A percentile compares a stretch with the other conserved stretches of the same genome.
phyloP scores from a whole-genome alignment of 495 filamentous ascomycete species.

The Pyronema omphalodes region DNA sequence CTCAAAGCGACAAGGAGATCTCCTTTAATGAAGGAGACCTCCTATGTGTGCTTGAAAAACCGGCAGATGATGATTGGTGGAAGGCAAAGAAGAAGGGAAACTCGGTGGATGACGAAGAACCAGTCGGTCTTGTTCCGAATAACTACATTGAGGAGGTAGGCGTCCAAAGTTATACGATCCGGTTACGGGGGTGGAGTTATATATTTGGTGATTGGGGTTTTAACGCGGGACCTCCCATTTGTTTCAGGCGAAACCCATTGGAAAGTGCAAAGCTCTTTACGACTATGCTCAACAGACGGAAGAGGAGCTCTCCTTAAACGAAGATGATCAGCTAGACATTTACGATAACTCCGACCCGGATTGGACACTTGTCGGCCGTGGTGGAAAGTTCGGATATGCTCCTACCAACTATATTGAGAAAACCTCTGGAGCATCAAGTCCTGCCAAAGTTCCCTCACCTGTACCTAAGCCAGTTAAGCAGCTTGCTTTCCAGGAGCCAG shows the following conservation, averaged over 20 bases:
- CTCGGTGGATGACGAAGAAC: conserved; percentile 85
- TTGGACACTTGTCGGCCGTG: conserved; percentile 80
- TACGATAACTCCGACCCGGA: conserved; percentile 87
- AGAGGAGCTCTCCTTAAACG: conserved; percentile 87
- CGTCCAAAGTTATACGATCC: background rate
- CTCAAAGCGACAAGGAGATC: conserved; percentile 77
- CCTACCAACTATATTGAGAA: conserved; percentile 94
- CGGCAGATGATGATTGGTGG: conserved; percentile 87
- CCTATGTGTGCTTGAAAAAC: conserved; percentile 83
- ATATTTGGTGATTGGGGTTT: background rate
- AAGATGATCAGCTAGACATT: conserved; percentile 67
- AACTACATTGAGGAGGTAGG: conserved; percentile 96
- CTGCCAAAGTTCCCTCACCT: conserved; percentile 6
- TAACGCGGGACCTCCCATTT: background rate
- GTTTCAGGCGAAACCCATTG: conserved; percentile 47
- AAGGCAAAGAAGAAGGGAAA: conserved; percentile 91
- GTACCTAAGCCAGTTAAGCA: conserved; percentile 11
- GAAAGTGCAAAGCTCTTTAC: conserved; percentile 69
- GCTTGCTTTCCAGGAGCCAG: conserved; percentile 18
- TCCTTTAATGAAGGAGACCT: conserved; percentile 75
- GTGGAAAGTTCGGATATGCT: conserved; percentile 81
- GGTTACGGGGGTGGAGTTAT: background rate
- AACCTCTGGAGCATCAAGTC: conserved; percentile 16
- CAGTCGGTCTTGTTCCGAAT: conserved; percentile 77
- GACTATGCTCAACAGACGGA: conserved; percentile 96